phyloP scores from a whole-genome alignment of 345 rosid species.

The Trapa bicornis region DNA sequence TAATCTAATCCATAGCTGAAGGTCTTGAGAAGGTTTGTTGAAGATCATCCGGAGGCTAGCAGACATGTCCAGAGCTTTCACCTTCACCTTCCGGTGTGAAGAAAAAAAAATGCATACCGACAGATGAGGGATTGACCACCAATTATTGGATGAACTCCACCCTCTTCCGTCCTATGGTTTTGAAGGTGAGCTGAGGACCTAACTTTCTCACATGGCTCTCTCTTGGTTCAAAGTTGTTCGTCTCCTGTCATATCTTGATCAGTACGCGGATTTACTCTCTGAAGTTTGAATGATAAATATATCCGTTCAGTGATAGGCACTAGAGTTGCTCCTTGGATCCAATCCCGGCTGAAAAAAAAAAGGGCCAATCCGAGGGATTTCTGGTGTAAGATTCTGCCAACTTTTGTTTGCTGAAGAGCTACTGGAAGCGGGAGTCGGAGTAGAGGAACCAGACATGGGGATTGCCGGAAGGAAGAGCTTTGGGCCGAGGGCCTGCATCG shows the following conservation, averaged over 20 bases:
- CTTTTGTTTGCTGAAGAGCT: neutral
- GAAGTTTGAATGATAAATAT: no score
- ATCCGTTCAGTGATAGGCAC: neutral
- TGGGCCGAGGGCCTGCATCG: neutral
- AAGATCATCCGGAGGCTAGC: no score
- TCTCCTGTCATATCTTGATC: neutral
- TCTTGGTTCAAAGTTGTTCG: neutral
- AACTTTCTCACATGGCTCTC: constrained; percentile 4
- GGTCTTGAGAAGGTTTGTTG: no score
- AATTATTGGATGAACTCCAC: no score
- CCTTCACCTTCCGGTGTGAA: no score
- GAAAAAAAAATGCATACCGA: no score
- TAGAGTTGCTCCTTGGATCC: neutral
- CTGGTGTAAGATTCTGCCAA: neutral
- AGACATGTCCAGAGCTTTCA: no score
- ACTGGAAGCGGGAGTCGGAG: neutral
- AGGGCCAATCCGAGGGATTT: neutral
- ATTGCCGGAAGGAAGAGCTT: neutral
- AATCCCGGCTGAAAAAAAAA: neutral
- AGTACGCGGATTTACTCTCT: neutral
- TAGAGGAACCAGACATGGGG: constrained; percentile 1
- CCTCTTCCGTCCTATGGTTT: neutral
- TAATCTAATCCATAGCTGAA: no score
- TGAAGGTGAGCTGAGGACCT: constrained; percentile 15
- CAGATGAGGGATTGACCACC: no score